These are phyloP conservation scores for Calamus simplicifolius DNA, from an alignment of 176 grass and related monocot species.

Conservation along the genomic window DNA sequence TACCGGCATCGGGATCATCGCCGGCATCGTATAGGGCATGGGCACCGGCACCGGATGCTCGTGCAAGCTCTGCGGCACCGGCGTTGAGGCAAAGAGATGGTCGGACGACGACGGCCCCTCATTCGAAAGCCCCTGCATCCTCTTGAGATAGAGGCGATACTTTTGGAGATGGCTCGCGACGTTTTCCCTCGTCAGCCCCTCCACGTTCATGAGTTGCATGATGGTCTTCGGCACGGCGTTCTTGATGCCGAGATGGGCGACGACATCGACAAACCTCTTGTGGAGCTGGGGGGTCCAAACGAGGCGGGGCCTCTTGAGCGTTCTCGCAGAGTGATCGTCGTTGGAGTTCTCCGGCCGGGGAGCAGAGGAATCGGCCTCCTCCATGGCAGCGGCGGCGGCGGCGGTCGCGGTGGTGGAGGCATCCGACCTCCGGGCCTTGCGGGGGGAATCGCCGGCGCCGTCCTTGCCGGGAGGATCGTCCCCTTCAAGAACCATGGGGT, in stretches of 20 bases:
- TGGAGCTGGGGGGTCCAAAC: slow-evolving; percentile 99
- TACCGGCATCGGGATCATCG: slow-evolving; percentile 6
- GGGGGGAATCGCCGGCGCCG: neutral
- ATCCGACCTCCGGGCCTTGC: neutral
- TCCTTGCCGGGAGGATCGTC: neutral
- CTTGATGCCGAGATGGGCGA: slow-evolving; percentile 87
- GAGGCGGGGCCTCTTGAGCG: slow-evolving; percentile 43
- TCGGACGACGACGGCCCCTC: slow-evolving; percentile 37
- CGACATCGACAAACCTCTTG: slow-evolving; percentile 92
- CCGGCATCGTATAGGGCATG: slow-evolving; percentile 11
- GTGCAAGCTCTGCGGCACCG: slow-evolving; percentile 32
- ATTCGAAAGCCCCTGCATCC: slow-evolving; percentile 63
- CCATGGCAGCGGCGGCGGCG: slow-evolving; percentile 6
- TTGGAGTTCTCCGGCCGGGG: slow-evolving; percentile 6
- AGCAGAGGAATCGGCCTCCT: slow-evolving; percentile 33
- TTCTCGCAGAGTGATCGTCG: slow-evolving; percentile 13
- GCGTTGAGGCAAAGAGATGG: slow-evolving; percentile 55
- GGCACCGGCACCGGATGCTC: slow-evolving; percentile 29
- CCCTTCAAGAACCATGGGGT: neutral
- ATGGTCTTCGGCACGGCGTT: slow-evolving; percentile 87
- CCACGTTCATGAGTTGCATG: slow-evolving; percentile 99
- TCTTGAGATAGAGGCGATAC: slow-evolving; percentile 74
- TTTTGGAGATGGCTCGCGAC: slow-evolving; percentile 93
- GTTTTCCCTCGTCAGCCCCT: slow-evolving; percentile 78
- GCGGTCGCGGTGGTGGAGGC: neutral